Percentiles rank a stretch among this genome's conserved stretches.
Evolutionary conservation across 495 filamentous ascomycete species (phyloP).

Genomic region (Aspergillus diversus): DNA sequence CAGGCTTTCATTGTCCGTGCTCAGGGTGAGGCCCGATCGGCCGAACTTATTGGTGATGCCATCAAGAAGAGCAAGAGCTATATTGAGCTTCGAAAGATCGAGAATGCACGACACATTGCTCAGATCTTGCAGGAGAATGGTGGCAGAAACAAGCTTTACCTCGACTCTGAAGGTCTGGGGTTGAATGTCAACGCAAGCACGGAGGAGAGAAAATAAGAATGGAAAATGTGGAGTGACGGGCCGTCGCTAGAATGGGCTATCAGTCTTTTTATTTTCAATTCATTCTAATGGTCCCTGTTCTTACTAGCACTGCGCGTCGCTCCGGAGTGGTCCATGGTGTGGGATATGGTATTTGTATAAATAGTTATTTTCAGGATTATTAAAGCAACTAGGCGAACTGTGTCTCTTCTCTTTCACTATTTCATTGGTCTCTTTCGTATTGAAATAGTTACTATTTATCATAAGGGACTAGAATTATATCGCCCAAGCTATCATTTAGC

Average conservation of each 20-base stretch:
- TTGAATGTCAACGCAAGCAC: constrained; percentile 75
- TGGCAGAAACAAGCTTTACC: constrained; percentile 90
- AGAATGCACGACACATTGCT: constrained; percentile 91
- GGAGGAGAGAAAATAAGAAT: constrained; percentile 41
- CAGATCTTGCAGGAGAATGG: constrained; percentile 79
- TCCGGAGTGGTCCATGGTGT: constrained; percentile 27
- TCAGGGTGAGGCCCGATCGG: constrained; percentile 98
- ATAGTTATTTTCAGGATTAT: constrained; percentile 45
- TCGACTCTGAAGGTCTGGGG: constrained; percentile 87
- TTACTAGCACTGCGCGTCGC: constrained; percentile 9
- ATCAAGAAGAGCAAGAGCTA: constrained; percentile 99
- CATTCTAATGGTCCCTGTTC: constrained; percentile 18
- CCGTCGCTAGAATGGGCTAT: constrained; percentile 15
- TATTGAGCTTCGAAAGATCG: constrained; percentile 94
- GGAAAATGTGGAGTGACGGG: constrained; percentile 18
- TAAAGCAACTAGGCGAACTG: constrained; percentile 34
- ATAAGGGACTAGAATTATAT: too few species aligned
- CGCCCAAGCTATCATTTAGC: too few species aligned
- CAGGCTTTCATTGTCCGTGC: constrained; percentile 98
- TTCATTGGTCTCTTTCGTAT: background rate
- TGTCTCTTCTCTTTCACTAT: constrained; percentile 46
- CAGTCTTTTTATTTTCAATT: constrained; percentile 9
- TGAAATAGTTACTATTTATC: too few species aligned
- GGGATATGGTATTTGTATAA: constrained; percentile 45
- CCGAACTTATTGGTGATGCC: constrained; percentile 96